These are phyloP conservation scores for Melaleuca alternifolia DNA, from an alignment of 345 rosid species.

Conservation along the genomic window DNA sequence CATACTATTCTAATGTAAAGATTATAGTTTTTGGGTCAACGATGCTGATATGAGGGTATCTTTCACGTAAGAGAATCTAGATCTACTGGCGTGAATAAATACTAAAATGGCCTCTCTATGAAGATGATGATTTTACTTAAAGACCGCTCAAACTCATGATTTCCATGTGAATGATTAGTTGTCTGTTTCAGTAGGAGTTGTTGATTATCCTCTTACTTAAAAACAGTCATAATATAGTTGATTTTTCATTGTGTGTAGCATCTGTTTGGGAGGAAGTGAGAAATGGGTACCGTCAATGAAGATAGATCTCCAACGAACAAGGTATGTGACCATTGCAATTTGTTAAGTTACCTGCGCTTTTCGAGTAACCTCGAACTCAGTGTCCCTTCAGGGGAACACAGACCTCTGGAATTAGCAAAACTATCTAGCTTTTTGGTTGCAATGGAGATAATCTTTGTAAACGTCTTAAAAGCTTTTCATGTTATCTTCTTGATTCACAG, in stretches of 20 bases:
- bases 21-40: background rate
- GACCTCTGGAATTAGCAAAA: background rate
- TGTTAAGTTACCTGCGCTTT: background rate
- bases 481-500: constrained; percentile 8
- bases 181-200: background rate
- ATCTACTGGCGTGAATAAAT: background rate
- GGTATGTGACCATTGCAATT: background rate
- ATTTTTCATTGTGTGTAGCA: background rate
- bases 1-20: background rate
- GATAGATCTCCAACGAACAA: background rate
- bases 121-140: background rate
- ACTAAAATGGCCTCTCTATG: background rate
- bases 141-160: background rate
- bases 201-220: background rate
- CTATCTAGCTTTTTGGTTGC: background rate
- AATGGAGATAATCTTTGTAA: background rate
- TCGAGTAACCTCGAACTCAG: background rate
- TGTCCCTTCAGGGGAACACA: background rate
- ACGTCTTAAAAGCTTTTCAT: background rate
- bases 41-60: background rate
- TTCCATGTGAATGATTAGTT: background rate
- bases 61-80: background rate
- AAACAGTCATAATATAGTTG: background rate
- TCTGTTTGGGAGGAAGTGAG: background rate
- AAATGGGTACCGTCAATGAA: background rate